phyloP scores from a whole-genome alignment of 371 early-diverging fungal species.

The Rhizomucor pusillus region DNA sequence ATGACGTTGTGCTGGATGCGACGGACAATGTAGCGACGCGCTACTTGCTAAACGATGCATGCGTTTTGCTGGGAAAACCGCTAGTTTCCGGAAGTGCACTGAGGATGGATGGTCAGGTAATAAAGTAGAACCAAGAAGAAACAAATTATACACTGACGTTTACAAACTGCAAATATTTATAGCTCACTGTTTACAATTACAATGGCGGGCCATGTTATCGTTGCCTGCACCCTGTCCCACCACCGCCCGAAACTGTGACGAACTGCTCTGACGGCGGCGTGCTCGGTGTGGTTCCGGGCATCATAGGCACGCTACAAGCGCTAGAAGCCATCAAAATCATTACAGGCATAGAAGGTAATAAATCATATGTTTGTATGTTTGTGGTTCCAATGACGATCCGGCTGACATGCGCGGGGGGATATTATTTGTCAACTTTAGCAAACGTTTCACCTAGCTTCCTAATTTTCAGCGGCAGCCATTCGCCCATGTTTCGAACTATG shows the following conservation, averaged over 20 bases:
- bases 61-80: conserved; percentile 80
- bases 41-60: conserved; percentile 95
- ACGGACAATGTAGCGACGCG: conserved; percentile 97
- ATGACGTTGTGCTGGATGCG: conserved; percentile 95
- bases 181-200: conserved; percentile 87
- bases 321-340: conserved; percentile 92
- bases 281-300: conserved; percentile 95
- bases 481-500: conserved; percentile 80
- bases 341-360: conserved; percentile 34
- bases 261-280: conserved; percentile 99
- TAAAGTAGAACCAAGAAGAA: not conserved
- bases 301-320: conserved; percentile 96
- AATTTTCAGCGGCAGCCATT: conserved; percentile 70
- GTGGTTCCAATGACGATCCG: not conserved
- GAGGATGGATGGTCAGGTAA: conserved; percentile 90
- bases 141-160: not conserved
- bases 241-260: conserved; percentile 83
- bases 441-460: conserved; percentile 66
- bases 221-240: conserved; percentile 94
- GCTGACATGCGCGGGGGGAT: too few species aligned
- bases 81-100: conserved; percentile 96
- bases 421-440: conserved; percentile 2
- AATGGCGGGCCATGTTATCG: conserved; percentile 95
- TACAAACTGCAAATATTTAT: not conserved
- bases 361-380: not conserved